Conservation (phyloP, 805 yeast genomes). For the Saccharomycopsis fermentans region DNA sequence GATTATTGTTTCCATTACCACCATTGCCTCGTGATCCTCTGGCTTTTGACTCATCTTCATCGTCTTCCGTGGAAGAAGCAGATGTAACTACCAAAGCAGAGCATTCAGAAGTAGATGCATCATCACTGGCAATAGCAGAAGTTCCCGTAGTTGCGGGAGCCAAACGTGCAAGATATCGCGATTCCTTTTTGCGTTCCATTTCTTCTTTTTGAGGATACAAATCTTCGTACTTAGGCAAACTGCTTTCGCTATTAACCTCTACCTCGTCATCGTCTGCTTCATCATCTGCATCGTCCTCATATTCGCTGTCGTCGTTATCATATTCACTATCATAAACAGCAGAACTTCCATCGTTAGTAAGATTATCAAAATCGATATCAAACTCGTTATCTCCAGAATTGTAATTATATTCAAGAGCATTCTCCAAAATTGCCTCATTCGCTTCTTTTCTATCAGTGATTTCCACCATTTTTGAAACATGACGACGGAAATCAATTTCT, state of each 20-base stretch:
- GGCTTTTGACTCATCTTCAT: not conserved
- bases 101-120: slow-evolving; percentile 23
- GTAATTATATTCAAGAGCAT: slow-evolving; percentile 18
- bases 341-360: slow-evolving; percentile 22
- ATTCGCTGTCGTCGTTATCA: slow-evolving; percentile 15
- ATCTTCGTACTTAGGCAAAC: slow-evolving; percentile 66
- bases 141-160: slow-evolving; percentile 8
- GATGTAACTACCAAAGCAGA: slow-evolving; percentile 9
- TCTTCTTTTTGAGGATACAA: slow-evolving; percentile 44
- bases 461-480: slow-evolving; percentile 26
- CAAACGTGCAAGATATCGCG: not conserved
- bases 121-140: not conserved
- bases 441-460: not conserved
- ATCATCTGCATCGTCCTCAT: slow-evolving; percentile 8
- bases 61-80: not conserved
- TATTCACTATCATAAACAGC: slow-evolving; percentile 20
- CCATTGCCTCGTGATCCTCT: slow-evolving; percentile 3
- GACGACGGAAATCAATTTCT: slow-evolving; percentile 22
- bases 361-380: slow-evolving; percentile 7
- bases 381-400: slow-evolving; percentile 16
- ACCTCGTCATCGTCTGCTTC: slow-evolving; percentile 16
- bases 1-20: slow-evolving; percentile 24
- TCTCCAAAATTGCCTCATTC: not conserved
- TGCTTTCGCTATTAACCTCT: slow-evolving; percentile 26
- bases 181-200: not conserved